Evolutionary conservation across 352 stramenopile genomes (phyloP), one percentile per base, ranked within the genome.

Genomic region (Phytophthora uliginosa): DNA sequence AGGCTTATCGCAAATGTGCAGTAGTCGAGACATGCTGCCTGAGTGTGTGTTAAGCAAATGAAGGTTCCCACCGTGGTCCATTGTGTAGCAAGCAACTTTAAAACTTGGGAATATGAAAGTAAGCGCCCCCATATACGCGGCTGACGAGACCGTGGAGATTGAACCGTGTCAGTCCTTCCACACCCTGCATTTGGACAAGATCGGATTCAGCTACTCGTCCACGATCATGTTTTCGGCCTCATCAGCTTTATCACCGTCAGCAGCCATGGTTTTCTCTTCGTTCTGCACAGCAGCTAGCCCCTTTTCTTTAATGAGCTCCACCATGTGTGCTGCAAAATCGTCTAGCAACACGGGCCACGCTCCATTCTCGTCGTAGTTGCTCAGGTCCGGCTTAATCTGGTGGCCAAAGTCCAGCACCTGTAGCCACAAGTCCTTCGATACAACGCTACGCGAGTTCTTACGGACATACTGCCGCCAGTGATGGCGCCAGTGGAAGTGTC

Each of bases 321-420:
- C 75, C 78, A 95, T 85, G 59, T 95, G 65, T 17, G 76, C 69
- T 55, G 92, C 88, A 76, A 95, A 97, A 52, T 97, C 90, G 66
- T 97, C 90, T 20, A 97, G 77, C 24, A 97, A 71, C 61, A 97
- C 90, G 20, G 90, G 90, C 90, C 90, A 97, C 15, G 90, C 90
- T 63, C 86, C 87, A 48, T 97, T 97, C 59, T 95, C 88, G 69
- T 97, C 88, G 76, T 92, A 97, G 69, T 95, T 95, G 79, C 81
- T 91, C 71, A 97, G 52, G 51, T 94, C 83, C 6, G 73, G 51
- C 24, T 83, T 76, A 45, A 97, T 90, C 58, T 95, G 88, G 20
- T 79, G 57, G 34, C 85, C 85, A 79, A 97, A 97, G 55, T 97
- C 86, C 55, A 97, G 75, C 55, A 93, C 82, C 57, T 97, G 90